These are phyloP conservation scores for Fagopyrum tataricum DNA, from an alignment of 148 eudicot species.

Conservation along the genomic window DNA sequence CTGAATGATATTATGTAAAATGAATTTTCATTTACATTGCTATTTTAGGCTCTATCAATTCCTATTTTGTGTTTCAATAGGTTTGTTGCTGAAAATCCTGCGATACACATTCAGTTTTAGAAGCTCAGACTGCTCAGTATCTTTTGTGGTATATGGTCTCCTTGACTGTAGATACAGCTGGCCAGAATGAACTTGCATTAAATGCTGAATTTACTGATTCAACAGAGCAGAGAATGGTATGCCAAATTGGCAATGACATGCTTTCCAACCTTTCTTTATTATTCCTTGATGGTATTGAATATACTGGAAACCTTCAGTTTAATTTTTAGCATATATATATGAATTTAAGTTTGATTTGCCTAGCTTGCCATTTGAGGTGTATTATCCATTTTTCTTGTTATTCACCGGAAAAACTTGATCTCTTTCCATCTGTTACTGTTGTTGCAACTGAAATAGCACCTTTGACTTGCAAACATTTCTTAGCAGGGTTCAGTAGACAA, in stretches of 20 bases:
- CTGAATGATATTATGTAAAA: no score
- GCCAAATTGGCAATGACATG: neutral
- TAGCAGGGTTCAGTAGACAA: conserved; percentile 1
- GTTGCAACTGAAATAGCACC: neutral
- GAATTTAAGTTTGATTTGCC: neutral
- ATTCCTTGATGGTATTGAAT: neutral
- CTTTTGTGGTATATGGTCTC: neutral
- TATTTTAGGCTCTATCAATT: no score
- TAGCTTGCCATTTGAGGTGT: neutral
- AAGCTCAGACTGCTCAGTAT: neutral
- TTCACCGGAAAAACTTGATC: neutral
- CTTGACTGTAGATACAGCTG: conserved; percentile 12
- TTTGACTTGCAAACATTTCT: neutral
- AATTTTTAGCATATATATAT: neutral
- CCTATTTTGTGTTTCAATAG: neutral
- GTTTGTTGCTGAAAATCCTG: neutral
- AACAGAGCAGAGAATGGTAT: neutral
- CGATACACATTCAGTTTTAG: neutral
- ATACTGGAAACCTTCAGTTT: neutral
- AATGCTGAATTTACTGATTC: neutral
- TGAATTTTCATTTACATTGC: no score
- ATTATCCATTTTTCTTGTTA: neutral
- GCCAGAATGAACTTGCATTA: neutral
- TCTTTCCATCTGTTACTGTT: neutral
- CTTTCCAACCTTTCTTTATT: neutral